Evolutionary conservation across 306 rosid species (phyloP).

Genomic region (Dicorynia guianensis): DNA sequence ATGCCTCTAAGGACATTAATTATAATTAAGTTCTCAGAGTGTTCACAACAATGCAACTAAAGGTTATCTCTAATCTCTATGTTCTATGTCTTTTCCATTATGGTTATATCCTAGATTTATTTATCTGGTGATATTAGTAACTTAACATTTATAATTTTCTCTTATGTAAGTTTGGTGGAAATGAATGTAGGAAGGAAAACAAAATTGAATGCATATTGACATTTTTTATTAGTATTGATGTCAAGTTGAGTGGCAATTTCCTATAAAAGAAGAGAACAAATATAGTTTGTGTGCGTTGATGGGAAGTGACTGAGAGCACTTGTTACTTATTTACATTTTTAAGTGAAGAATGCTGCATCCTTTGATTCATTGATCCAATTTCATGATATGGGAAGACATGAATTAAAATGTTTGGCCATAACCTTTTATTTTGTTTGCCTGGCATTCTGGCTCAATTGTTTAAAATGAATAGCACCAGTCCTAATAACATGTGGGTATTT

Average conservation of each 20-base stretch:
- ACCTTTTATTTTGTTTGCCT: background rate
- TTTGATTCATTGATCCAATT: background rate
- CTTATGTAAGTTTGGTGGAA: background rate
- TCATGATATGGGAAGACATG: background rate
- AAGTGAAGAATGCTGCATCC: background rate
- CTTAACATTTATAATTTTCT: background rate
- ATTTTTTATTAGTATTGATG: background rate
- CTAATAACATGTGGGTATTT: background rate
- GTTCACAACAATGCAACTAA: too few species aligned
- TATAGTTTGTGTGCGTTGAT: conserved; percentile 4
- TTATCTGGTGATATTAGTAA: too few species aligned
- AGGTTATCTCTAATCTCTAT: background rate
- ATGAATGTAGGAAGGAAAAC: background rate
- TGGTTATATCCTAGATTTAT: background rate
- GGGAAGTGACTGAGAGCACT: background rate
- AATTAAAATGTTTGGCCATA: background rate
- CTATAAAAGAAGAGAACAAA: background rate
- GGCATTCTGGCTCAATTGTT: background rate
- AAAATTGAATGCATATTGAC: background rate
- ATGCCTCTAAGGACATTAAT: background rate
- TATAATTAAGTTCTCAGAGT: too few species aligned
- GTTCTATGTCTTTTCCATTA: background rate
- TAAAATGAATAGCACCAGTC: background rate
- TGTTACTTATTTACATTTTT: background rate
- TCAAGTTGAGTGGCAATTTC: background rate